A percentile compares a stretch with the other conserved stretches of the same genome.
phyloP scores from a whole-genome alignment of 1,139 yeast species.

The Candida frijolesensis region DNA sequence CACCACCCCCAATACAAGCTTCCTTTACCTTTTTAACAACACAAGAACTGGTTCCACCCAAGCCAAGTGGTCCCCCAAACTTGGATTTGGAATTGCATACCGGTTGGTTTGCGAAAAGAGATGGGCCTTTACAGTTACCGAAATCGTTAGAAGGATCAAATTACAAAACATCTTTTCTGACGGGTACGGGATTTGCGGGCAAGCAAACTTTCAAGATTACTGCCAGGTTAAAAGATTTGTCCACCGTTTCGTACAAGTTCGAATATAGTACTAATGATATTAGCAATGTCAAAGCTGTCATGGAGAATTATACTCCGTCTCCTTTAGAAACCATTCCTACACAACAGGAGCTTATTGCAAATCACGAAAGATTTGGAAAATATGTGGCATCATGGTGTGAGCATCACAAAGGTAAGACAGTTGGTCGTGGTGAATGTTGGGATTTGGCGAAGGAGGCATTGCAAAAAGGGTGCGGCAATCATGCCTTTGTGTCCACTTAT shows the following conservation, averaged over 20 bases:
- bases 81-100: conserved; percentile 44
- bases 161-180: conserved; percentile 34
- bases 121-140: conserved; percentile 33
- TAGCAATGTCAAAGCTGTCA: conserved; percentile 24
- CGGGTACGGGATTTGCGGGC: conserved; percentile 14
- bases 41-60: conserved; percentile 11
- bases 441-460: conserved; percentile 70
- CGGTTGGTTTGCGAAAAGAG: conserved; percentile 47
- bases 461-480: conserved; percentile 59
- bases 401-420: conserved; percentile 52
- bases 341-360: conserved; percentile 38
- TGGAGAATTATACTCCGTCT: conserved; percentile 48
- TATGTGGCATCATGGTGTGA: conserved; percentile 69
- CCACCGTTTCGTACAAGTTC: conserved; percentile 47
- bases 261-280: conserved; percentile 43
- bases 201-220: conserved; percentile 25
- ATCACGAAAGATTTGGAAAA: conserved; percentile 49
- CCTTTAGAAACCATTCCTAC: conserved; percentile 47
- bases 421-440: conserved; percentile 82
- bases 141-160: conserved; percentile 36
- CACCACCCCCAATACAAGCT: conserved; percentile 31
- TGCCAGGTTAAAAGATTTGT: conserved; percentile 53
- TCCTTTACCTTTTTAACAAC: background rate
- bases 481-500: conserved; percentile 61
- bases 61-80: conserved; percentile 28